phyloP scores from a whole-genome alignment of 768 basidiomycete species.

The Leucosporidium creatinivorum region DNA sequence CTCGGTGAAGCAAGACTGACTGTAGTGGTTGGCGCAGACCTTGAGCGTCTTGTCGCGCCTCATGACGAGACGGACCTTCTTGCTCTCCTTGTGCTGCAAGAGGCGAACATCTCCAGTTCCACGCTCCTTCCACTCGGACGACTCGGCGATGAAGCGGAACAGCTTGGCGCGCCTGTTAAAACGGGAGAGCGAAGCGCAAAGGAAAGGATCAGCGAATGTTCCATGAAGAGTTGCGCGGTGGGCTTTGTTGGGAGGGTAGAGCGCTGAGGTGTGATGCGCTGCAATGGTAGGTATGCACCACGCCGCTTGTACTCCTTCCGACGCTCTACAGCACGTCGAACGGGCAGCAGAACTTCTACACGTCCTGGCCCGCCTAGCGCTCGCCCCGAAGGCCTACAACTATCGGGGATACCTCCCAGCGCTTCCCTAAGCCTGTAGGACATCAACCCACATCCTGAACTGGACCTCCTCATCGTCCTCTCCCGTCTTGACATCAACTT shows the following conservation, averaged over 20 bases:
- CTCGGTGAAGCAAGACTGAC: slow-evolving; percentile 48
- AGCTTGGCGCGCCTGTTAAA: slow-evolving; percentile 85
- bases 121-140: slow-evolving; percentile 94
- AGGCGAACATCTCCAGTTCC: slow-evolving; percentile 86
- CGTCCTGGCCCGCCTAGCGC: too few species aligned
- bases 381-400: too few species aligned
- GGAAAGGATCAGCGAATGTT: background rate
- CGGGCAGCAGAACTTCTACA: too few species aligned
- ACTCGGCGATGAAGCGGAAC: slow-evolving; percentile 76
- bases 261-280: too few species aligned
- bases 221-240: too few species aligned
- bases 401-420: too few species aligned
- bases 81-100: slow-evolving; percentile 76
- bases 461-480: slow-evolving; percentile 89
- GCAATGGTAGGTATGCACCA: too few species aligned
- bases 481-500: slow-evolving; percentile 86
- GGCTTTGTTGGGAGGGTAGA: too few species aligned
- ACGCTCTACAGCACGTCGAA: too few species aligned
- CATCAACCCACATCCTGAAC: slow-evolving; percentile 81
- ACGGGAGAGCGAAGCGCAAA: background rate
- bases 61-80: slow-evolving; percentile 95
- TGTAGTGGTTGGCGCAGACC: slow-evolving; percentile 95
- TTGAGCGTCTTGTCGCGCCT: slow-evolving; percentile 99
- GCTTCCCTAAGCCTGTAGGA: too few species aligned
- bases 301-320: too few species aligned